These are phyloP conservation scores for Penicillium lagena DNA, from an alignment of 495 filamentous ascomycete genomes.

Conservation along the genomic window DNA sequence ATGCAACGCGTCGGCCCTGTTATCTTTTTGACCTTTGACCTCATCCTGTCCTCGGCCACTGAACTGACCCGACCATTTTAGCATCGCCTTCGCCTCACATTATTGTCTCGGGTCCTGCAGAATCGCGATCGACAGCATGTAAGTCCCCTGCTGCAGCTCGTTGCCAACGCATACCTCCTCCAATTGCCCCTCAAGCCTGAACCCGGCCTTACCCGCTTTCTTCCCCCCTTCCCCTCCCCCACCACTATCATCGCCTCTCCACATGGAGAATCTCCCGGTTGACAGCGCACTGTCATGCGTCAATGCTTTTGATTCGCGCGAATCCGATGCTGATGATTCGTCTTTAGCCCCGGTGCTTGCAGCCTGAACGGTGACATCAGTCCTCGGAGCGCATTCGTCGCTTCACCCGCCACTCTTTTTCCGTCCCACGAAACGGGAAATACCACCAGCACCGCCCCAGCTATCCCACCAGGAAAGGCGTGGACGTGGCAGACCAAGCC, in stretches of 20 bases:
- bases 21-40: conserved; percentile 11
- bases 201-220: conserved; percentile 25
- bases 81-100: not conserved
- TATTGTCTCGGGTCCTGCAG: conserved; percentile 11
- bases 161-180: conserved; percentile 47
- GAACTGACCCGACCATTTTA: too few species aligned
- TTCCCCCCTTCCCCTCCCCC: too few species aligned
- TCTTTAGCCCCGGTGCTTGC: conserved; percentile 10
- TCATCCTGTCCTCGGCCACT: not conserved
- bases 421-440: conserved; percentile 9
- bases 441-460: conserved; percentile 23
- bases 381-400: conserved; percentile 10
- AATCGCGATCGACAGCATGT: conserved; percentile 34
- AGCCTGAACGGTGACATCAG: conserved; percentile 15
- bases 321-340: conserved; percentile 19
- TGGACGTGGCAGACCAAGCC: conserved; percentile 14
- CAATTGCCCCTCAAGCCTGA: conserved; percentile 14
- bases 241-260: conserved; percentile 6
- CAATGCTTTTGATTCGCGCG: conserved; percentile 11
- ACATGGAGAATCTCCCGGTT: conserved; percentile 6
- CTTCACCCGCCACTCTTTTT: conserved; percentile 1
- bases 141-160: conserved; percentile 35
- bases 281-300: conserved; percentile 25
- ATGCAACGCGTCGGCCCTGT: conserved; percentile 26
- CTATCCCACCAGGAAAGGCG: conserved; percentile 6